Percentiles rank a stretch among this genome's conserved stretches.
Evolutionary conservation across 164 flowering plant genomes (phyloP).

Genomic region (Cinnamomum micranthum): DNA sequence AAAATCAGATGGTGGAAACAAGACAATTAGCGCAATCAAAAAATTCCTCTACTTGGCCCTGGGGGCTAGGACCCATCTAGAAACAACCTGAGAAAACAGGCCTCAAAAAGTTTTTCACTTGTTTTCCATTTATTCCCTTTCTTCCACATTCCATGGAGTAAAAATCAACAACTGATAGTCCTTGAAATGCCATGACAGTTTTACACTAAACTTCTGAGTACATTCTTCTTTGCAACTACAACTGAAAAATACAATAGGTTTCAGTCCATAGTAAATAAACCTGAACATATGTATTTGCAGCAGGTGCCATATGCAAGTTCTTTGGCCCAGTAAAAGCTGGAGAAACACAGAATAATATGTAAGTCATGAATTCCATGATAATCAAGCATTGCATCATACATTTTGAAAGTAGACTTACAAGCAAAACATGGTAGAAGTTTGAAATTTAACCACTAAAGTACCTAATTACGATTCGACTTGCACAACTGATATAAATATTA

Average conservation of each 20-base stretch:
- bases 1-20: too few relatives aligned
- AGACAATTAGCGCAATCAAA: too few relatives aligned
- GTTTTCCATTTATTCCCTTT: neutral
- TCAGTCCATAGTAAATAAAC: slow-evolving; percentile 18
- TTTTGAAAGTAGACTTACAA: neutral
- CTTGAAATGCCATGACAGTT: neutral
- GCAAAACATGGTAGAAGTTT: neutral
- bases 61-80: too few relatives aligned
- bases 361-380: slow-evolving; percentile 13
- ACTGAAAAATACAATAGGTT: neutral
- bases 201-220: neutral
- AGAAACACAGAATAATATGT: neutral
- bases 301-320: slow-evolving; percentile 39
- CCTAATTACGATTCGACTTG: neutral
- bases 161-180: neutral
- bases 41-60: too few relatives aligned
- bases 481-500: neutral
- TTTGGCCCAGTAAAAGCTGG: slow-evolving; percentile 55
- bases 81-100: too few relatives aligned
- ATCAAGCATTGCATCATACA: neutral
- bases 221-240: neutral
- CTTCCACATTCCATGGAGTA: neutral
- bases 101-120: too few relatives aligned
- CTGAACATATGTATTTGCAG: slow-evolving; percentile 60
- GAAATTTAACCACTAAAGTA: neutral